Evolutionary conservation across 2,329 filamentous ascomycete genomes (phyloP).

Genomic region (Botrytis galanthina): DNA sequence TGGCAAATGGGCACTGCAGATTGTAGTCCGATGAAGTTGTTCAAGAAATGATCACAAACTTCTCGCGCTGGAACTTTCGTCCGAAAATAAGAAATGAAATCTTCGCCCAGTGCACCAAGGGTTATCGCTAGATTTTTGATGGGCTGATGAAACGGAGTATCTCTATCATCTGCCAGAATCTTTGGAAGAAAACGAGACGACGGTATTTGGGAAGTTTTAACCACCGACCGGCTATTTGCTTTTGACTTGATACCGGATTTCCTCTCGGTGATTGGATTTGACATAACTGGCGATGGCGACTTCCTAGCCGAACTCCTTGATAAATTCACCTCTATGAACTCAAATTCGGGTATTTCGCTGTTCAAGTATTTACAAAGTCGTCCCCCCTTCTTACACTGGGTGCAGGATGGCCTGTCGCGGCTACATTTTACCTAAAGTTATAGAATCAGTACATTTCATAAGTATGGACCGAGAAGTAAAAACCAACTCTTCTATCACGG

Average conservation of each 20-base stretch:
- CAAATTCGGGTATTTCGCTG: conserved; percentile 16
- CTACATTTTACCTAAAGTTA: conserved; percentile 10
- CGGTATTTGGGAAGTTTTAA: not conserved
- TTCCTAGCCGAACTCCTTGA: not conserved
- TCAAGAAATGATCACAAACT: conserved; percentile 8
- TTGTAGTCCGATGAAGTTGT: not conserved
- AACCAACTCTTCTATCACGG: conserved; percentile 7
- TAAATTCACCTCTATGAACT: conserved; percentile 8
- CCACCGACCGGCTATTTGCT: not conserved
- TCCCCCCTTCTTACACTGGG: conserved; percentile 1
- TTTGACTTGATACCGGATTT: not conserved
- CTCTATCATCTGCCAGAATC: not conserved
- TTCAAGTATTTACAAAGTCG: conserved; percentile 15
- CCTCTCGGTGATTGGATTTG: not conserved
- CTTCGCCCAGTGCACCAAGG: not conserved
- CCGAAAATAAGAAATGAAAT: not conserved
- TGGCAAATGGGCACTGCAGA: not conserved
- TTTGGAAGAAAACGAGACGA: not conserved
- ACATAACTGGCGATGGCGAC: not conserved
- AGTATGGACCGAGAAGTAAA: not conserved
- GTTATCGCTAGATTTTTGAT: not conserved
- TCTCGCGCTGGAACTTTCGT: not conserved
- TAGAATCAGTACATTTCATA: not conserved
- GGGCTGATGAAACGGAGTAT: not conserved
- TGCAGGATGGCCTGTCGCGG: conserved; percentile 9